A percentile compares a stretch with the other conserved stretches of the same genome.
Conservation (phyloP, 768 basidiomycete species). For the Tylopilus subfusipes region DNA sequence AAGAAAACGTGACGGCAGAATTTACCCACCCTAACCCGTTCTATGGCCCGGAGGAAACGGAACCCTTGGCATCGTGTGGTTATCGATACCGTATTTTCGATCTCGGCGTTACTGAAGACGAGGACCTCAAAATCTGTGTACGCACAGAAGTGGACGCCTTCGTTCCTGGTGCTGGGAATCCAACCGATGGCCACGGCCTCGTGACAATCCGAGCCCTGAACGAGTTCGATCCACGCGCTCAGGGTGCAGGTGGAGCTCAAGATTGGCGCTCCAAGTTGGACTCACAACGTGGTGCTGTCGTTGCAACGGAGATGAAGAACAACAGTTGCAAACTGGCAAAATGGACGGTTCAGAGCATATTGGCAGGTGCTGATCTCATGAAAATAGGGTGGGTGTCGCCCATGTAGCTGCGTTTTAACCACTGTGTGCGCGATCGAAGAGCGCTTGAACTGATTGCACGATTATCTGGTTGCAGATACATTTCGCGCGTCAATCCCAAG, state of each 20-base stretch:
- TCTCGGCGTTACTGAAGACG: slow-evolving; percentile 84
- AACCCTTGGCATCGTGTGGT: slow-evolving; percentile 92
- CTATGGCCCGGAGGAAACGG: slow-evolving; percentile 89
- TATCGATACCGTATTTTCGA: slow-evolving; percentile 97
- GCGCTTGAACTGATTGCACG: slow-evolving; percentile 8
- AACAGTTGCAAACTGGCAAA: slow-evolving; percentile 97
- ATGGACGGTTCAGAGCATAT: slow-evolving; percentile 93
- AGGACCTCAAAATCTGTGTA: slow-evolving; percentile 86
- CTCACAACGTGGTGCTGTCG: slow-evolving; percentile 93
- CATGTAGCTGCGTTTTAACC: background rate
- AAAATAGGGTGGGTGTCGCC: slow-evolving; percentile 81
- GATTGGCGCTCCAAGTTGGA: slow-evolving; percentile 99
- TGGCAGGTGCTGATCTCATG: slow-evolving; percentile 94
- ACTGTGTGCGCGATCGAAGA: background rate
- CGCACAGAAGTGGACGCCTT: slow-evolving; percentile 97
- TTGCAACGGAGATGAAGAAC: slow-evolving; percentile 99
- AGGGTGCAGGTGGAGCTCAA: slow-evolving; percentile 91
- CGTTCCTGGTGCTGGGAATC: slow-evolving; percentile 55
- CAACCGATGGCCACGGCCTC: slow-evolving; percentile 68
- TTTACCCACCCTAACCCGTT: slow-evolving; percentile 92
- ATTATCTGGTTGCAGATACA: slow-evolving; percentile 58
- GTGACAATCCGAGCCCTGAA: slow-evolving; percentile 94
- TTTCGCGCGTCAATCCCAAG: slow-evolving; percentile 89
- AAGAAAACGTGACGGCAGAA: slow-evolving; percentile 67
- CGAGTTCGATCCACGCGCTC: slow-evolving; percentile 90